Conservation (phyloP, 306 rosid genomes). For the Abrus precatorius region DNA sequence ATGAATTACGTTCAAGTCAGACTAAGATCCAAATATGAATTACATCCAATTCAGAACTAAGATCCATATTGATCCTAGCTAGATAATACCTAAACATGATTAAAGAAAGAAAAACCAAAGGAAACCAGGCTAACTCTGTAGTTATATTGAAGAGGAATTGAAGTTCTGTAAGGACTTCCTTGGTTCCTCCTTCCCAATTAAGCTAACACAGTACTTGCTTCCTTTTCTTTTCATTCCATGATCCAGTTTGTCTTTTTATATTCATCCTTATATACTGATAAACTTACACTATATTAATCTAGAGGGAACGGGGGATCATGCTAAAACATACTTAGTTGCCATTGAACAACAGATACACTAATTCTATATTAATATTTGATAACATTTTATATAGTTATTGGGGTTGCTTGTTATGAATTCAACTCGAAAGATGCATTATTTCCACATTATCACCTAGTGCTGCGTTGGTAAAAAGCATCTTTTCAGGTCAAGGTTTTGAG, state of each 20-base stretch:
- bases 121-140: not conserved
- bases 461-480: slow-evolving; percentile 47
- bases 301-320: not conserved
- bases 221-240: too few relatives aligned
- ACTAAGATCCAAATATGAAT: not conserved
- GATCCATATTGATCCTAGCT: slow-evolving; percentile 7
- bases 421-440: slow-evolving; percentile 28
- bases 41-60: not conserved
- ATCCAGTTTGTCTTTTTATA: too few relatives aligned
- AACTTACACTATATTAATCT: too few relatives aligned
- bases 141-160: not conserved
- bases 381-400: slow-evolving; percentile 12
- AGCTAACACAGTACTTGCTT: too few relatives aligned
- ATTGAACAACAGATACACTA: not conserved
- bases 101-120: not conserved
- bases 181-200: not conserved
- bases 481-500: slow-evolving; percentile 91
- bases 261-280: too few relatives aligned
- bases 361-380: not conserved
- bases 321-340: slow-evolving; percentile 1
- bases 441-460: slow-evolving; percentile 19
- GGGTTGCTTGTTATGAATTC: slow-evolving; percentile 18
- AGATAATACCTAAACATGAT: slow-evolving; percentile 17
- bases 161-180: slow-evolving; percentile 6
- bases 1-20: not conserved